A percentile compares a stretch with the other conserved stretches of the same genome.
These are phyloP conservation scores for Asterionellopsis glacialis DNA, from an alignment of 108 stramenopile genomes.

Conservation along the genomic window DNA sequence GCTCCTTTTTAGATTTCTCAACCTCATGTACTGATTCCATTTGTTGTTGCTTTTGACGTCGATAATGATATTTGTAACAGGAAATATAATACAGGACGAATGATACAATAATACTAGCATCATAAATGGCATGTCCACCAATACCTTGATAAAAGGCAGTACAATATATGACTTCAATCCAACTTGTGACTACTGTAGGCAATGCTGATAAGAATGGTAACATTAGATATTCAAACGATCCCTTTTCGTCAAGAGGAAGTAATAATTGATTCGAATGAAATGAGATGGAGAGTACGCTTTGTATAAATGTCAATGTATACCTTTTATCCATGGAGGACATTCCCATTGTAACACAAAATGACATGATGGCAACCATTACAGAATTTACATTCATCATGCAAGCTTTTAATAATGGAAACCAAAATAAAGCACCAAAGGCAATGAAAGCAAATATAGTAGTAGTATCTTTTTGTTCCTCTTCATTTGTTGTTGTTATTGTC, in stretches of 20 bases:
- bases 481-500: not conserved
- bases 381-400: conserved; percentile 4
- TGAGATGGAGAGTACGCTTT: conserved; percentile 12
- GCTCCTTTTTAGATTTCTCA: too few species aligned
- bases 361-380: not conserved
- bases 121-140: conserved; percentile 16
- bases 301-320: conserved; percentile 12
- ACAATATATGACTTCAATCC: conserved; percentile 15
- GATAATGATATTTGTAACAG: conserved; percentile 3
- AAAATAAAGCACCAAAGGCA: conserved; percentile 9
- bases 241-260: conserved; percentile 11
- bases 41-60: too few species aligned
- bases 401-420: conserved; percentile 18
- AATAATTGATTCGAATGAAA: conserved; percentile 11
- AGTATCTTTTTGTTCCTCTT: not conserved
- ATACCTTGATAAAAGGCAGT: conserved; percentile 10
- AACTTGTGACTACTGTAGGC: conserved; percentile 4
- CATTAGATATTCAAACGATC: conserved; percentile 9
- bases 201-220: conserved; percentile 3
- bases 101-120: conserved; percentile 12
- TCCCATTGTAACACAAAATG: conserved; percentile 6
- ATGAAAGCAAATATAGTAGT: not conserved
- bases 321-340: not conserved
- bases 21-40: too few species aligned
- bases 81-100: conserved; percentile 7